Conservation (phyloP, 2,329 filamentous ascomycete species). For the Chalaropsis thielavioides region DNA sequence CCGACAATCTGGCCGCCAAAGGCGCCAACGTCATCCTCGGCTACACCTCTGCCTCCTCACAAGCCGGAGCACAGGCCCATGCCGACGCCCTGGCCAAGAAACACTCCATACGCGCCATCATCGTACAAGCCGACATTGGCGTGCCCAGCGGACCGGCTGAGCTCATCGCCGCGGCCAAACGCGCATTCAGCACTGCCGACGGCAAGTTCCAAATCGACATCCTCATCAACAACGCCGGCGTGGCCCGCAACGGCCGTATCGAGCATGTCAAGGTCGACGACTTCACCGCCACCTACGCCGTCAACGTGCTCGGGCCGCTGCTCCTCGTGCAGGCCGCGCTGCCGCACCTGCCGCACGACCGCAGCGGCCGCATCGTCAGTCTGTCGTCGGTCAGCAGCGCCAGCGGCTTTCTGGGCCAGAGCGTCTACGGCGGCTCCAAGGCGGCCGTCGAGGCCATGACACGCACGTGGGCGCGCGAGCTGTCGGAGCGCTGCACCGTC, state of each 20-base stretch:
- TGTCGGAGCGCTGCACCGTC: constrained; percentile 38
- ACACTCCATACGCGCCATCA: constrained; percentile 45
- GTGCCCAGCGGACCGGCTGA: constrained; percentile 43
- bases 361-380: constrained; percentile 43
- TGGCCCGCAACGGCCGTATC: constrained; percentile 49
- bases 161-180: constrained; percentile 43
- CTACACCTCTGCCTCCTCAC: constrained; percentile 41
- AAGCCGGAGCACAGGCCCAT: constrained; percentile 40
- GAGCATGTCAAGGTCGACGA: constrained; percentile 48
- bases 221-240: constrained; percentile 74
- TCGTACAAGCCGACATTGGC: constrained; percentile 59
- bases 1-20: constrained; percentile 56
- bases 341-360: constrained; percentile 54
- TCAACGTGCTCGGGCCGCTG: constrained; percentile 72
- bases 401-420: constrained; percentile 39
- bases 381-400: constrained; percentile 41
- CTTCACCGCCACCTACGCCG: constrained; percentile 57
- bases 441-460: constrained; percentile 46
- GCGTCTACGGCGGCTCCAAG: constrained; percentile 44
- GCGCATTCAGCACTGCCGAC: constrained; percentile 39
- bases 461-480: constrained; percentile 43
- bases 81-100: constrained; percentile 41
- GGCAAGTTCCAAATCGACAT: constrained; percentile 57
- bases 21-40: constrained; percentile 55
- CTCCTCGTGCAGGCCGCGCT: constrained; percentile 60